Percentiles rank a stretch among this genome's conserved stretches.
Conservation (phyloP, 179 eudicot species). For the Gypsophila paniculata region DNA sequence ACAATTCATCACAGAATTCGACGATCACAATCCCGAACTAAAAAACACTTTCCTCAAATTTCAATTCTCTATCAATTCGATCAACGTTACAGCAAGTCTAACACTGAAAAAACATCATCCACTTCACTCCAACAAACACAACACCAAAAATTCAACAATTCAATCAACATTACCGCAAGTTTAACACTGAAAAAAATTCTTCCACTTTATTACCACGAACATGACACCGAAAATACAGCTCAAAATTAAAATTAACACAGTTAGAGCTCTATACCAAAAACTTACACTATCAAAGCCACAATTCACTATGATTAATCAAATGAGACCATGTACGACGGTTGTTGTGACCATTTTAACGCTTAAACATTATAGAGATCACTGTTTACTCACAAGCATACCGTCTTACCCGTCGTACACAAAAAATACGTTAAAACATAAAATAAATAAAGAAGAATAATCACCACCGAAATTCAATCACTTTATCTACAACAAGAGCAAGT, state of each 20-base stretch:
- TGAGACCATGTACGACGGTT: too few species aligned
- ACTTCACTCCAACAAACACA: neutral
- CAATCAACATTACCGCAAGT: too few species aligned
- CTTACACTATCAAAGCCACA: neutral
- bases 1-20: neutral
- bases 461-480: neutral
- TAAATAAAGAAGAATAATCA: too few species aligned
- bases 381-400: too few species aligned
- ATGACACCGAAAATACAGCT: neutral
- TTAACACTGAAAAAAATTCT: neutral
- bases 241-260: neutral
- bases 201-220: neutral
- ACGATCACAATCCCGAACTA: neutral
- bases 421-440: too few species aligned
- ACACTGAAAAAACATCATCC: constrained; percentile 1
- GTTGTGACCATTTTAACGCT: too few species aligned
- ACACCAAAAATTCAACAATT: neutral
- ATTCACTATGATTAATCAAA: constrained; percentile 2
- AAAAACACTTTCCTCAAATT: neutral
- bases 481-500: neutral
- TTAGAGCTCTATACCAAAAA: neutral
- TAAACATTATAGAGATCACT: too few species aligned
- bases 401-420: too few species aligned
- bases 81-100: neutral
- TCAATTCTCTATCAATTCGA: neutral